Evolutionary conservation across 495 filamentous ascomycete genomes (phyloP), one percentile per base, ranked within the genome.

Genomic region (Podospora tetraspora): DNA sequence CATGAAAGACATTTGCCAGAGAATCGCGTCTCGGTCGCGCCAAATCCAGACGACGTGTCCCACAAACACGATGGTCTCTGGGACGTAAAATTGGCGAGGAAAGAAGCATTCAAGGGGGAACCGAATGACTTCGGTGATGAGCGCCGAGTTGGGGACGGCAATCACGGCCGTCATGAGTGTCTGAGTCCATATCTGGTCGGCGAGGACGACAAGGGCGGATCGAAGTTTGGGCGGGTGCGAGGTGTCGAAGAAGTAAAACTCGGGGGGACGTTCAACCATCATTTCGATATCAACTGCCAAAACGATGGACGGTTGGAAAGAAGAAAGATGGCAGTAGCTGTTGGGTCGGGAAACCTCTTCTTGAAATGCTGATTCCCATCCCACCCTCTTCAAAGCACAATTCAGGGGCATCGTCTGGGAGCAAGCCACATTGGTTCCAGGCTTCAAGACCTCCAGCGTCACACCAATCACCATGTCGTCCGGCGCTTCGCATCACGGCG

Each of bases 211-310:
- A 4, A 62, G 23, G 60, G 60, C 60, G 1, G 60, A 62, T 10
- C 60, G 60, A 30, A 62, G 29, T 4, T 62, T 62, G 25, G 29
- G 29, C 16, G 57, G 57, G 11, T 62, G 29, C 2, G 60, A 62
- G 7, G 24, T 62, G 60, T 62, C 60, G 60, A 62, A 23, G 60
- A 62, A 23, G 8, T 58, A 21, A 58, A 58, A 58, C 21, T 58
- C 19, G 19, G 57, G 21, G 57, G 29, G 29, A 10, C 29, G 29
- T 30, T 30, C 1, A 10, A 30, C 29, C 29, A 30, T 8, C 8
- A 30, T 30, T 30, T 30, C 7, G 29, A 30, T 30, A 30, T 10
- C 8, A 10, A 10, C 9, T 1, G 9, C 29, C 29, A 10, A 30
- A 30, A 30, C 1, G 29, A 30, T 30, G 29, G 9, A 10, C 8